phyloP scores from a whole-genome alignment of 495 filamentous ascomycete genomes.

The Beverwykella pulmonaria region DNA sequence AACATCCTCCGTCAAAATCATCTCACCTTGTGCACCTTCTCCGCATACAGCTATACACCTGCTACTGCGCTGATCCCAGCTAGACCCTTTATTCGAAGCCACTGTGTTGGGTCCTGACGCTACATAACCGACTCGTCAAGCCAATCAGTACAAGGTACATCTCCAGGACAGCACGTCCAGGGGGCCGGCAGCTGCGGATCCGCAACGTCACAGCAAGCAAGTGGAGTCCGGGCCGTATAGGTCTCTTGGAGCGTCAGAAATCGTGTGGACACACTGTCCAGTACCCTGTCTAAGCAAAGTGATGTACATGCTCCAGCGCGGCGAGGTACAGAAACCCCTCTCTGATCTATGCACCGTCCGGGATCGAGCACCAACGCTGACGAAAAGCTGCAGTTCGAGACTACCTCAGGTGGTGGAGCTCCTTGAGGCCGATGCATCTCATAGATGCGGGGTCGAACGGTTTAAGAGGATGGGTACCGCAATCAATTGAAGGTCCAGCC shows the following conservation, averaged over 20 bases:
- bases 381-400: constrained; percentile 14
- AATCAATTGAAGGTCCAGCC: constrained; percentile 10
- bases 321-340: constrained; percentile 22
- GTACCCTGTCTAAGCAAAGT: neutral
- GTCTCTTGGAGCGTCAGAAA: neutral
- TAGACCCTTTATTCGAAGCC: constrained; percentile 19
- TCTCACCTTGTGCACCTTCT: constrained; percentile 4
- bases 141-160: constrained; percentile 23
- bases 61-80: constrained; percentile 17
- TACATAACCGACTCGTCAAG: constrained; percentile 2
- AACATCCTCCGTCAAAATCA: neutral
- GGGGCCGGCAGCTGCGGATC: constrained; percentile 23
- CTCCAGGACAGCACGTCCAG: neutral
- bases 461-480: constrained; percentile 26
- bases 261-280: neutral
- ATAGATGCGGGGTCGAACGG: constrained; percentile 18
- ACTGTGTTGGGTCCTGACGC: constrained; percentile 9
- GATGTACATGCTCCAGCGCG: constrained; percentile 19
- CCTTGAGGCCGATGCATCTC: constrained; percentile 13
- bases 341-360: constrained; percentile 14
- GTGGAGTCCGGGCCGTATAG: constrained; percentile 2
- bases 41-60: constrained; percentile 2
- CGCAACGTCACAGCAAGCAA: constrained; percentile 18
- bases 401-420: constrained; percentile 29
- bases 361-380: constrained; percentile 21